Base-by-base conservation (phyloP, 768 basidiomycete genomes). In the Mycena indigotica region DNA sequence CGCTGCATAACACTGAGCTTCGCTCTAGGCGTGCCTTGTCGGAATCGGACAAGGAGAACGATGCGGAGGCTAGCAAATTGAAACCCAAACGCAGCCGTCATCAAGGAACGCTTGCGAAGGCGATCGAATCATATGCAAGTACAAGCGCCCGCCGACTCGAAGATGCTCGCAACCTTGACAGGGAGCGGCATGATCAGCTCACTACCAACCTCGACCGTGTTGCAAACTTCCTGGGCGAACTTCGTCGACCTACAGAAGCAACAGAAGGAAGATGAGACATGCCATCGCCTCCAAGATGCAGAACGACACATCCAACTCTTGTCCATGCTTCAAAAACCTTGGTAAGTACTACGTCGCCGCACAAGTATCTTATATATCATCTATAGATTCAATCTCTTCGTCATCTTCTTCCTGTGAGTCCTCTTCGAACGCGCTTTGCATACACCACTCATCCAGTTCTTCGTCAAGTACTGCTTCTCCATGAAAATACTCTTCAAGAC, bases 391-490 rank as follows among this genome's bases (percentile, higher is more conserved):
- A 26, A 24, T 28, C 30, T 48, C 28, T 21, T n/a, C 44, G 3
- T 52, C 19, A 17, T 59, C 52, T 5, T 53, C 49, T 2, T 19
- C 17, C 16, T 53, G 44, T 28, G 30, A n/a, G 2, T 28, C 38
- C 16, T 59, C 60, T 21, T 13, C 53, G 57, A 52, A 58, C 2
- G 56, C 55, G 1, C 21, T 3, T 21, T 50, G 29, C 21, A 62
- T n/a, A 17, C 61, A 62, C 61, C 61, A 55, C 2, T 24, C 13
- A 49, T 64, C 60, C 30, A 61, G 30, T 4, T 61, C 52, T 15
- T 28, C 46, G 19, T 64, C 61, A 3, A 58, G 57, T 15, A 64
- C 24, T 46, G 64, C 54, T 25, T 58, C 58, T 1, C 61, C 54
- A 3, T 48, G 30, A 50, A 57, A 55, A 24, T 58, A 59, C 50